Evolutionary conservation across 805 yeast species (phyloP).

Genomic region (Wickerhamiella shivajii): DNA sequence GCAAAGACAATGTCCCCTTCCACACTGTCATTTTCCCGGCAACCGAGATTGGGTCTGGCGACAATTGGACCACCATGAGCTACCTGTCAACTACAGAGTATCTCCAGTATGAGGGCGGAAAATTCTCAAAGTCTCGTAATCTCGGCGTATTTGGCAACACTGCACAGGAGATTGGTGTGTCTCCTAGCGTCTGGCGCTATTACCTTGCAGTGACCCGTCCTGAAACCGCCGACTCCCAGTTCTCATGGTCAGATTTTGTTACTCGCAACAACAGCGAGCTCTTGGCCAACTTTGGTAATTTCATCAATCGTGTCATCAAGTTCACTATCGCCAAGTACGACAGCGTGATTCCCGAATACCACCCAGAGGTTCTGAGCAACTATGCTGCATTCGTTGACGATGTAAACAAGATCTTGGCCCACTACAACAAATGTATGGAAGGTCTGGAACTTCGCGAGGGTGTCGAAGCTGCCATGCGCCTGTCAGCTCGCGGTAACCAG

Average conservation of each 20-base stretch:
- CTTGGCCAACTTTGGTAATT: conserved; percentile 91
- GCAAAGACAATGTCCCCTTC: conserved; percentile 98
- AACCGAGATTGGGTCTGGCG: conserved; percentile 73
- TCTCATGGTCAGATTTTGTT: conserved; percentile 94
- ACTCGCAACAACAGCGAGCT: conserved; percentile 86
- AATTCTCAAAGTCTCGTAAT: conserved; percentile 95
- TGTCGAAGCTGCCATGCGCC: conserved; percentile 77
- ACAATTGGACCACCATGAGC: conserved; percentile 79
- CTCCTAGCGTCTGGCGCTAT: conserved; percentile 95
- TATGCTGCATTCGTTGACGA: conserved; percentile 31
- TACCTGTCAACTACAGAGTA: conserved; percentile 92
- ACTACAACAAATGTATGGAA: conserved; percentile 63
- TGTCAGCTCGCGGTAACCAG: conserved; percentile 85
- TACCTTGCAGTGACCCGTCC: conserved; percentile 88
- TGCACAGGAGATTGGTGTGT: conserved; percentile 82
- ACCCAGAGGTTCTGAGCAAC: conserved; percentile 33
- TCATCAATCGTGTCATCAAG: conserved; percentile 85
- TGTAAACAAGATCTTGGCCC: conserved; percentile 42
- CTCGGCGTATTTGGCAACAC: conserved; percentile 97
- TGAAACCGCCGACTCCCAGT: conserved; percentile 89
- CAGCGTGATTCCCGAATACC: conserved; percentile 68
- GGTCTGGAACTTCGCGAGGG: conserved; percentile 65
- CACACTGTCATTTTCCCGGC: conserved; percentile 98
- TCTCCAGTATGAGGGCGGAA: conserved; percentile 94
- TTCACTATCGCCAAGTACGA: conserved; percentile 82